Base-by-base conservation (phyloP, 2,329 filamentous ascomycete species). In the Lasiodiplodia theobromae region DNA sequence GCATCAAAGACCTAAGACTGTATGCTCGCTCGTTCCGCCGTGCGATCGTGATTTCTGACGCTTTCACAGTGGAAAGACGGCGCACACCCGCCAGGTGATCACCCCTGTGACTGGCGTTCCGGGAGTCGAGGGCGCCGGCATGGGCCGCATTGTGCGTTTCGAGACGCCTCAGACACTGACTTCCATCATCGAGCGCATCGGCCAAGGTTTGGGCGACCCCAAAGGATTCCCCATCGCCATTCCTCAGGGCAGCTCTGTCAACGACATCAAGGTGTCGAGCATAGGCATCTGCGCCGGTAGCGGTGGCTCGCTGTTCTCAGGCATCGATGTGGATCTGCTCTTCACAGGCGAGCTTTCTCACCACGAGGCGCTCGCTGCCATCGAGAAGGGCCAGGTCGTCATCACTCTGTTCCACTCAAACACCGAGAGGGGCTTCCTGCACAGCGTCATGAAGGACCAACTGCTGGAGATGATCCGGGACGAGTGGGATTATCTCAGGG, bases 331-430 rank as follows among this genome's bases (percentile, higher is more conserved):
- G 0, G 93, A 97, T 75, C 79, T 98, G 49, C 81, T 96, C 4
- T 92, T 99, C 73, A 98, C 93, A 0, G 96, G 96, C 1, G 96
- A 99, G 82, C 88, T 98, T 84, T 92, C 89, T 74, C 96, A 99
- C 77, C 96, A 99, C 77, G 93, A 96, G 71, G 94, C 95, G 3
- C 86, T 99, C 69, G 88, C 92, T 49, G 93, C 94, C 1, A 93
- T 92, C 34, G 94, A 97, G 82, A 87, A 90, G 69, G 94, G 94
- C 1, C 90, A 90, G 71, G 91, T 89, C 67, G 92, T 98, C 0
- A 87, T 98, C 64, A 91, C 91, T 51, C 86, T 97, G 58, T 97
- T 97, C 74, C 96, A 99, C 79, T 95, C 92, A 73, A 98, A 98
- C 79, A 96, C 92, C 0, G 96, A 99, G 83, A 85, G 96, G 44